Base-by-base conservation (phyloP, 805 yeast genomes). In the Vanderwaltozyma yarrowii region DNA sequence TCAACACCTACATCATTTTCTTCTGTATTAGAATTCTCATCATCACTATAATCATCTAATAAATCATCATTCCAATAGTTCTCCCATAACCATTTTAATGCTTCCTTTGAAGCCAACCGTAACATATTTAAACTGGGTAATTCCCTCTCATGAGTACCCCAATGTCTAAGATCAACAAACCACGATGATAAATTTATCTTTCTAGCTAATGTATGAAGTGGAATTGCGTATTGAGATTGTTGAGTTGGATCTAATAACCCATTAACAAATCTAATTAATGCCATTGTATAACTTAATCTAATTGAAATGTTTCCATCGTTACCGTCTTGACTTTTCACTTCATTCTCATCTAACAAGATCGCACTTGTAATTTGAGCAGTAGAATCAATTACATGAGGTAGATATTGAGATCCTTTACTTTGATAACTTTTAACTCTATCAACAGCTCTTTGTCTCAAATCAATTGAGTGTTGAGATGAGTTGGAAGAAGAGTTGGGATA, bases 121-220 rank as follows among this genome's bases (percentile, higher is more conserved):
- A 88, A 64, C 60, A 82, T 67, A 30, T 71, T 76, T 30, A 85
- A 49, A 24, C 80, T 68, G 1, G 96, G 96, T 19, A 92, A 59
- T 18, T 58, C 61, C 14, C 67, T 64, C 50, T 89, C 97, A 58
- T 92, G 98, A 0, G 98, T 89, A 4, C 94, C 88, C 50, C 75
- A 73, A 58, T 92, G 97, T 39, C 98, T 69, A 23, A 86, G 54
- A 52, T 92, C 98, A 1, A 92, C 98, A 58, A 92, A 86, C 51
- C 72, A 73, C 24, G 78, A 67, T 0, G 97, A 95, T 18, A 92
- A 64, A 1, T 74, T 71, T 17, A 84, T 60, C 32, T 71, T 70
- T 37, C 65, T 70, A 0, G 97, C 97, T 18, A 92, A 60, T 5
- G 70, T 68, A 44, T 81, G 80, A 48, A 92, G 62, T 5, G 96